Evolutionary conservation across 192 early-diverging fungal species (phyloP).

Genomic region (Chytriomyces hyalinus): DNA sequence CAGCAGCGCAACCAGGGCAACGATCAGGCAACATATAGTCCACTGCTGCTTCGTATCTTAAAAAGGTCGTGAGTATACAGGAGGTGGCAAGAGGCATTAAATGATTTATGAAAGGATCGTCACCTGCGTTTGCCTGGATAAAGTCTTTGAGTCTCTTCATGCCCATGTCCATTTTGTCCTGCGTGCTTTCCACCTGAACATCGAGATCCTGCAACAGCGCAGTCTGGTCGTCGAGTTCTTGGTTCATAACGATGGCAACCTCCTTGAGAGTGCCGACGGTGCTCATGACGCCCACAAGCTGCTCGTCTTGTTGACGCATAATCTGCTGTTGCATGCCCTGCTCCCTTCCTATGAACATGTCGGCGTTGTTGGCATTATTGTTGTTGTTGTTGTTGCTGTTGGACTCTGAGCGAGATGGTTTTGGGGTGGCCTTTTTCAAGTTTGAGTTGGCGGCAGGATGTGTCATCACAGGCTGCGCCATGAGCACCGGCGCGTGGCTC

Average conservation of each 20-base stretch:
- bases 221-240: constrained; percentile 64
- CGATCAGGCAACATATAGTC: constrained; percentile 51
- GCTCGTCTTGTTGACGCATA: constrained; percentile 57
- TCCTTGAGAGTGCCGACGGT: constrained; percentile 56
- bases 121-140: constrained; percentile 58
- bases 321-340: constrained; percentile 51
- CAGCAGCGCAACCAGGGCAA: constrained; percentile 53
- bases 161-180: constrained; percentile 53
- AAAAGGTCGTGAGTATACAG: neutral
- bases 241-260: constrained; percentile 58
- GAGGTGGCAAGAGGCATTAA: neutral
- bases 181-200: constrained; percentile 54
- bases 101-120: constrained; percentile 1
- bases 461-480: neutral
- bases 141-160: constrained; percentile 58
- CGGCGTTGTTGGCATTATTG: constrained; percentile 24
- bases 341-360: constrained; percentile 53
- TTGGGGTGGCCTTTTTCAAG: neutral
- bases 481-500: neutral
- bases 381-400: neutral
- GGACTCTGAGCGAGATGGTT: neutral
- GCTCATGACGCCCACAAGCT: constrained; percentile 54
- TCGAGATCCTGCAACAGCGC: constrained; percentile 59
- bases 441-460: neutral
- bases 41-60: constrained; percentile 55